Evolutionary conservation across 495 filamentous ascomycete genomes (phyloP), one percentile per base, ranked within the genome.

Genomic region (Thozetella sp.): DNA sequence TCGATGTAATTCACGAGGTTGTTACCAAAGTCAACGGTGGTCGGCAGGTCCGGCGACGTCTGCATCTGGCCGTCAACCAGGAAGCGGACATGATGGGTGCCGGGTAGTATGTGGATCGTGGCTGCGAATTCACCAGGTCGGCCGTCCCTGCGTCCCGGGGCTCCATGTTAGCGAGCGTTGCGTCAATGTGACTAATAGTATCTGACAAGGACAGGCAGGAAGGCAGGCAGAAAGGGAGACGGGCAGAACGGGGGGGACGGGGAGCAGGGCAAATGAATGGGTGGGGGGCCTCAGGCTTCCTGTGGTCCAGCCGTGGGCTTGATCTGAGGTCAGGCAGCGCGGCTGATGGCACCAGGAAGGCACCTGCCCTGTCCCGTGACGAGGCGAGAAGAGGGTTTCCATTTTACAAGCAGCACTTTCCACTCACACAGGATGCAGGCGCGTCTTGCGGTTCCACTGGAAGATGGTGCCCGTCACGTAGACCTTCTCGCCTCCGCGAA

Each of bases 1-100:
- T 99, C 95, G 65, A 99, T 88, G 67, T 99, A 99, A 76, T 99
- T 99, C 60, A 99, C 93, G 22, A 99, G 78, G 67, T 96, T 93
- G 68, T 97, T 97, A 45, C 92, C 95, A 71, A 93, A 96, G 75
- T 99, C 95, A 24, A 99, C 95, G 0, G 95, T 94, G 0, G 96
- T 98, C 2, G 95, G 93, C 22, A 97, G 83, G 61, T 89, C 85
- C 48, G 90, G 87, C 3, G 93, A 93, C 19, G 91, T 91, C 59
- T 87, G 83, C 93, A 98, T 97, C 60, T 93, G 88, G 34, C 90
- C 90, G 73, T 97, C 93, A 24, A 98, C 92, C 64, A 99, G 85
- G 77, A 98, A 99, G 66, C 95, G 93, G 63, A 99, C 80, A 75
- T 99, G 95, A 74, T 99, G 95, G 1, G 95, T 98, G 40, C 95